Evolutionary conservation across 2,329 filamentous ascomycete species (phyloP).

Genomic region (Colletotrichum aenigma): DNA sequence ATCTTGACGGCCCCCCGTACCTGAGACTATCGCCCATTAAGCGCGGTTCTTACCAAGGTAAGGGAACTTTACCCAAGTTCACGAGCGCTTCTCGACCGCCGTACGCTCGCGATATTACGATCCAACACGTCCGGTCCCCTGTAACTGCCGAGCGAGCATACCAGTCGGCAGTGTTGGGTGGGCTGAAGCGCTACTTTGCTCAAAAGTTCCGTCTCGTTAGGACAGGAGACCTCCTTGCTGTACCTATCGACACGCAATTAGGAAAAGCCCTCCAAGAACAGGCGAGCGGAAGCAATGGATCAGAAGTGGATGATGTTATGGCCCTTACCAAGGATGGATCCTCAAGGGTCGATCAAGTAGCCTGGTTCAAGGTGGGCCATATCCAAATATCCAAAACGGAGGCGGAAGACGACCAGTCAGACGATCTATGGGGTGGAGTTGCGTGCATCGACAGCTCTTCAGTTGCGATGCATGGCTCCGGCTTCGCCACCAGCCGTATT

Average conservation of each 20-base stretch:
- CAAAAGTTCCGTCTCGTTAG: conserved; percentile 82
- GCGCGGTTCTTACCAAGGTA: conserved; percentile 51
- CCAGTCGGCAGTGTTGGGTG: conserved; percentile 85
- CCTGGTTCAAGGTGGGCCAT: conserved; percentile 91
- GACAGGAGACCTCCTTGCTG: conserved; percentile 84
- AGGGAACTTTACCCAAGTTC: conserved; percentile 60
- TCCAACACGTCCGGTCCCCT: conserved; percentile 88
- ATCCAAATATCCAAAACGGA: conserved; percentile 63
- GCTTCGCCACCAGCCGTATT: conserved; percentile 81
- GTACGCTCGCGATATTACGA: conserved; percentile 76
- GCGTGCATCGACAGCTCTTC: conserved; percentile 85
- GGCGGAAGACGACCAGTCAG: conserved; percentile 57
- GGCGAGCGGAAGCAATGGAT: conserved; percentile 57
- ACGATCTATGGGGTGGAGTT: conserved; percentile 83
- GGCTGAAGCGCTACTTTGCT: conserved; percentile 88
- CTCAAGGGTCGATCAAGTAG: conserved; percentile 64
- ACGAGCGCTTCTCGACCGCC: conserved; percentile 60
- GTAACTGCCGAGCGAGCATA: conserved; percentile 84
- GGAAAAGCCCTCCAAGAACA: conserved; percentile 82
- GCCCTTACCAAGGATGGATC: conserved; percentile 45
- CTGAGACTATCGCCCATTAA: conserved; percentile 78
- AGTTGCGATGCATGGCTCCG: conserved; percentile 90
- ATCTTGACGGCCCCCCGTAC: conserved; percentile 79
- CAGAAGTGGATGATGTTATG: conserved; percentile 74
- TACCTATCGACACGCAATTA: conserved; percentile 85